These are phyloP conservation scores for Colletotrichum sp. DNA, from an alignment of 2,329 filamentous ascomycete genomes.

Conservation along the genomic window DNA sequence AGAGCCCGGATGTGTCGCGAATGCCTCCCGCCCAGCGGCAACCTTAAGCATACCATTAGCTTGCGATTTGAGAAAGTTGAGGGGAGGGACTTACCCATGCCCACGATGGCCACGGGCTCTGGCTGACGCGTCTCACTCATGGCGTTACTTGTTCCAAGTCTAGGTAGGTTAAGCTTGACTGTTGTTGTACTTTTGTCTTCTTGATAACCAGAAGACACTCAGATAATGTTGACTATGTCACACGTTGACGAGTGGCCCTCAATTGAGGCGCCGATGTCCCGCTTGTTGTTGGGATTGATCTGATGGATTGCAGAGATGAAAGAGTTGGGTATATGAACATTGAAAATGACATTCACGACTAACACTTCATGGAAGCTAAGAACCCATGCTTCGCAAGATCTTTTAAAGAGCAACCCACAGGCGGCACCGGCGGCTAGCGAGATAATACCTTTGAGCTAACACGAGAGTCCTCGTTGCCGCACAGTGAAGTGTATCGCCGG, in stretches of 20 bases:
- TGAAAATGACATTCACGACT: background rate
- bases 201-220: background rate
- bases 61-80: accelerated
- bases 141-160: background rate
- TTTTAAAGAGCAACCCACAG: background rate
- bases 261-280: background rate
- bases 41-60: background rate
- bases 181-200: background rate
- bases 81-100: background rate
- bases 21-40: background rate
- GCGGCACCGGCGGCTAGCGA: background rate
- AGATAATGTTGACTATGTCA: background rate
- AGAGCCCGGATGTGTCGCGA: constrained; percentile 12
- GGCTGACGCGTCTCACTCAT: background rate
- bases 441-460: background rate
- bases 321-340: background rate
- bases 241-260: background rate
- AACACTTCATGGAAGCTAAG: accelerated
- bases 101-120: background rate
- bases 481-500: background rate
- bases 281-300: background rate
- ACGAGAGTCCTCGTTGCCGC: background rate
- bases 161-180: accelerated
- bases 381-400: accelerated
- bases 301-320: accelerated